phyloP scores from a whole-genome alignment of 371 early-diverging fungal genomes.

The Fennellomyces sp. region DNA sequence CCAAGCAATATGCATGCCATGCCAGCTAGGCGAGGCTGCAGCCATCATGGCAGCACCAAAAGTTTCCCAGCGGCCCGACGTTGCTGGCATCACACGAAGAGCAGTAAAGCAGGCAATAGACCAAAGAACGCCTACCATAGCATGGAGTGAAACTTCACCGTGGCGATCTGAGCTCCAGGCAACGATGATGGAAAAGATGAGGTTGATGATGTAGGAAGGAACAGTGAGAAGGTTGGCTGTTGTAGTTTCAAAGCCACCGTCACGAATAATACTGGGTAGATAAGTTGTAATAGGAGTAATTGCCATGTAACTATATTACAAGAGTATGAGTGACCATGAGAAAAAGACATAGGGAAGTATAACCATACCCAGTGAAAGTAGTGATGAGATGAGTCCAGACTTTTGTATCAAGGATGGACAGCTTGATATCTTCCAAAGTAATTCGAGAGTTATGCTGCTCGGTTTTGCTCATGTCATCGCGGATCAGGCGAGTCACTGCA shows the following conservation, averaged over 20 bases:
- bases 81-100: slow-evolving; percentile 44
- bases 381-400: slow-evolving; percentile 45
- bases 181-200: slow-evolving; percentile 44
- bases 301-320: slow-evolving; percentile 30
- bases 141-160: slow-evolving; percentile 50
- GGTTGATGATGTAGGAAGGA: slow-evolving; percentile 46
- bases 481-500: slow-evolving; percentile 57
- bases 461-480: slow-evolving; percentile 52
- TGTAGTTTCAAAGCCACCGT: slow-evolving; percentile 47
- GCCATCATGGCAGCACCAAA: slow-evolving; percentile 37
- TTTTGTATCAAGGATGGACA: slow-evolving; percentile 31
- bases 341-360: neutral
- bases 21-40: slow-evolving; percentile 38
- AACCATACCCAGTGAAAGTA: slow-evolving; percentile 26
- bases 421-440: slow-evolving; percentile 12
- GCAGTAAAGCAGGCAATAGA: slow-evolving; percentile 38
- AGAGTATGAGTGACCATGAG: neutral
- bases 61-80: slow-evolving; percentile 38
- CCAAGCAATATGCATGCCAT: slow-evolving; percentile 53
- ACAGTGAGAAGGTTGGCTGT: slow-evolving; percentile 55
- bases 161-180: slow-evolving; percentile 46
- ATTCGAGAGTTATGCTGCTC: slow-evolving; percentile 29
- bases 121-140: slow-evolving; percentile 36
- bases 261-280: slow-evolving; percentile 55
- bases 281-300: slow-evolving; percentile 43